These are phyloP conservation scores for Aspergillus sojae DNA, from an alignment of 2,329 filamentous ascomycete genomes.

Conservation along the genomic window DNA sequence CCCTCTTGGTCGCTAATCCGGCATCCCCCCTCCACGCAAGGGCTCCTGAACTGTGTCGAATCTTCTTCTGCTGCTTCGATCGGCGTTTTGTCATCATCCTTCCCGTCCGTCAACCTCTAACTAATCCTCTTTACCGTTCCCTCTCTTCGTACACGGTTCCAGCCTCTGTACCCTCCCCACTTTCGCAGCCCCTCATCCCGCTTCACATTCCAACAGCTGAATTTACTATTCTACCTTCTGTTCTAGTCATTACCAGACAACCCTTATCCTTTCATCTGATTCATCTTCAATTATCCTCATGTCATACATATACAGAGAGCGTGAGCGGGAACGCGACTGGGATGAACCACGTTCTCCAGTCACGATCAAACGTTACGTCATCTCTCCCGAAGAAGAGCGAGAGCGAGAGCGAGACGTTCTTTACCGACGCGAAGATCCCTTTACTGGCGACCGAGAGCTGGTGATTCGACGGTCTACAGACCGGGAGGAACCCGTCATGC, in stretches of 20 bases:
- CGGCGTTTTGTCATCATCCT: not conserved
- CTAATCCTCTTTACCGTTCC: not conserved
- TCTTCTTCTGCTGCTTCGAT: not conserved
- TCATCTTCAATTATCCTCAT: slow-evolving; percentile 14
- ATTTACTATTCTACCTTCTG: not conserved
- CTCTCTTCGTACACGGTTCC: not conserved
- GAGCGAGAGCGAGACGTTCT: slow-evolving; percentile 33
- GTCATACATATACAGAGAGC: slow-evolving; percentile 43
- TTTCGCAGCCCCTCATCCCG: slow-evolving; percentile 4
- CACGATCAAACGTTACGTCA: slow-evolving; percentile 61
- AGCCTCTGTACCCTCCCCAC: slow-evolving; percentile 4
- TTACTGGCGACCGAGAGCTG: slow-evolving; percentile 43
- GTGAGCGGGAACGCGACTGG: slow-evolving; percentile 44
- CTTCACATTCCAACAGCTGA: not conserved
- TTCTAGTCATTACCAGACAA: not conserved
- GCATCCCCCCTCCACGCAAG: not conserved
- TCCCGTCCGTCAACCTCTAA: not conserved
- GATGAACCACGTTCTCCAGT: slow-evolving; percentile 46
- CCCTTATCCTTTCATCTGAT: not conserved
- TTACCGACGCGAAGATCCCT: slow-evolving; percentile 35
- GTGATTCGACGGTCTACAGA: slow-evolving; percentile 50
- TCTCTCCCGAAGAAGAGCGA: slow-evolving; percentile 45
- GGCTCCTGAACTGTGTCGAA: not conserved
- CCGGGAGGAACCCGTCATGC: slow-evolving; percentile 43
- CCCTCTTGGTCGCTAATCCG: not conserved